Base-by-base conservation (phyloP, 2,329 filamentous ascomycete species). In the Sporothrix curviconia region DNA sequence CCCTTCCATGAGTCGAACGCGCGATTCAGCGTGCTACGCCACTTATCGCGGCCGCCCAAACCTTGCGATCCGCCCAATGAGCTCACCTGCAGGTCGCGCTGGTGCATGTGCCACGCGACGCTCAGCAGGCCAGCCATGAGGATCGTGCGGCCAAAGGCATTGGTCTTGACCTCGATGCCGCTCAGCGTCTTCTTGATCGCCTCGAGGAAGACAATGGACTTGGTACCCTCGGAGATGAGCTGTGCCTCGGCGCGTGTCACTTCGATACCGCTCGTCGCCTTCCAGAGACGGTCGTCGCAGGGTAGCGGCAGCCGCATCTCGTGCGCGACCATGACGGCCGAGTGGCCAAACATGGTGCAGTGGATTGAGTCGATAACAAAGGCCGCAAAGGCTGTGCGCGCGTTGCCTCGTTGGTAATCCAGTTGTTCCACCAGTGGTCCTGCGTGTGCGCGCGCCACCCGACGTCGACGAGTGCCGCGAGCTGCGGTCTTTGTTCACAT, bases 71-170 rank as follows among this genome's bases (percentile, higher is more conserved):
- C 76, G 6, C 83, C 91, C 0, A 97, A 79, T 1, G 91, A 91
- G 68, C 86, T 92, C 59, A 96, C 87, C 73, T 96, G 92, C 14
- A 96, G 80, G 69, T 97, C 94, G 67, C 92, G 83, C 70, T 97
- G 92, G 68, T 95, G 94, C 88, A 97, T 92, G 70, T 97, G 92
- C 90, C 91, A 97, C 67, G 89, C 94, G 30, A 97, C 90, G 64
- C 90, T 96, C 24, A 97, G 77, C 28, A 99, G 75, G 0, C 94
- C 94, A 1, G 92, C 88, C 91, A 97, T 97, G 53, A 99, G 78
- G 44, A 96, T 90, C 3, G 89, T 94, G 39, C 94, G 85, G 1
- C 92, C 94, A 68, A 97, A 99, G 0, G 90, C 87, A 69, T 96
- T 96, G 3, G 94, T 97, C 54, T 86, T 84, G 4, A 97, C 92